These are phyloP conservation scores for Cladosporium velox DNA, from an alignment of 2,329 filamentous ascomycete species.

Conservation along the genomic window DNA sequence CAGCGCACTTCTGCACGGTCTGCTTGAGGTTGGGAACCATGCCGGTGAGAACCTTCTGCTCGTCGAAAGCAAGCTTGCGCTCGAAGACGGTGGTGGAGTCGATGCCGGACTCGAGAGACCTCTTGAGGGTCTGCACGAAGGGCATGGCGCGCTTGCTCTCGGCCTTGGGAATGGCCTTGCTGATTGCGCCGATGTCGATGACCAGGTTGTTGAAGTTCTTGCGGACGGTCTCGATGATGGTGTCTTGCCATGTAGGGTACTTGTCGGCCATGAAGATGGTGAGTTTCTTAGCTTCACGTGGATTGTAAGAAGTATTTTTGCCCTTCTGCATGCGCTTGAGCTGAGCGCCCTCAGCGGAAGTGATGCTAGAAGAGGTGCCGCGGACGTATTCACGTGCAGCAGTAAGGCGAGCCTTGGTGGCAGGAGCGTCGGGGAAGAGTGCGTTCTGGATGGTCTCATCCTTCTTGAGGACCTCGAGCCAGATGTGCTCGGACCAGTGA, in stretches of 20 bases:
- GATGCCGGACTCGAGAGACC: constrained; percentile 64
- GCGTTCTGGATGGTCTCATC: constrained; percentile 75
- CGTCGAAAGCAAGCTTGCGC: constrained; percentile 83
- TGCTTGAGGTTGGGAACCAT: constrained; percentile 81
- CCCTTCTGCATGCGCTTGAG: constrained; percentile 92
- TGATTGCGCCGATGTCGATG: constrained; percentile 79
- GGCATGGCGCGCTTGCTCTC: constrained; percentile 99
- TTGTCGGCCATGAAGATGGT: constrained; percentile 78
- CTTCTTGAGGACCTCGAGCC: constrained; percentile 85
- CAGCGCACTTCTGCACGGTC: constrained; percentile 67
- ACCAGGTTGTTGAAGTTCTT: constrained; percentile 66
- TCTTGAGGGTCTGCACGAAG: constrained; percentile 87
- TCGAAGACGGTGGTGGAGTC: constrained; percentile 73
- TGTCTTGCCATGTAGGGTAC: constrained; percentile 89
- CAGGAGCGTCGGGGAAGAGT: constrained; percentile 69
- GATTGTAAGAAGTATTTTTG: constrained; percentile 76
- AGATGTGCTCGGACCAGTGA: constrained; percentile 93
- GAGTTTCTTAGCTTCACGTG: constrained; percentile 87
- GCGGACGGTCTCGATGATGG: constrained; percentile 79
- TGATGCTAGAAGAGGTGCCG: constrained; percentile 73
- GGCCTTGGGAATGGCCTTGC: constrained; percentile 75
- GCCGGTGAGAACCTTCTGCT: constrained; percentile 70
- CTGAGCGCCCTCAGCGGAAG: constrained; percentile 78
- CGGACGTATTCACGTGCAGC: constrained; percentile 83
- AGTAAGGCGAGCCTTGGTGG: constrained; percentile 66